These are phyloP conservation scores for Metschnikowia baotianmanensis DNA, from an alignment of 805 yeast genomes.

Conservation along the genomic window DNA sequence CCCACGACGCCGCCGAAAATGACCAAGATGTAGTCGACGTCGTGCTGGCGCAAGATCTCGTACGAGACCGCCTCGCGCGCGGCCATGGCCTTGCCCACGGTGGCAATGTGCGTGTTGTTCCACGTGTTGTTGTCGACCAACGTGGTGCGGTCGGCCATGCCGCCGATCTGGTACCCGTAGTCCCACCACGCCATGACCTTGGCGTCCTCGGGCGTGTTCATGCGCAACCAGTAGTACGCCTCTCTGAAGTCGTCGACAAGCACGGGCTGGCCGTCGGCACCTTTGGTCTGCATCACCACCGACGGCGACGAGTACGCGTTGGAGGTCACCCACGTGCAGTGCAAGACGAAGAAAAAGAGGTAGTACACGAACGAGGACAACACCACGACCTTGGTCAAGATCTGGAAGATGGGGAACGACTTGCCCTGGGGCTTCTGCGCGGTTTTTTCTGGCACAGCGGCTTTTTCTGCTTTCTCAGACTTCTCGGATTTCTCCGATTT, in stretches of 20 bases:
- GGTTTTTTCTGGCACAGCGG: too few species aligned
- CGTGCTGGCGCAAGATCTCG: slow-evolving; percentile 82
- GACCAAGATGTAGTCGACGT: slow-evolving; percentile 90
- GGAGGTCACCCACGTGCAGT: slow-evolving; percentile 96
- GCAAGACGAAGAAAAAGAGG: slow-evolving; percentile 78
- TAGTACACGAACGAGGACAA: slow-evolving; percentile 68
- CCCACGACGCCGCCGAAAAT: slow-evolving; percentile 95
- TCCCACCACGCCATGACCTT: slow-evolving; percentile 99
- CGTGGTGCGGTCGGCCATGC: slow-evolving; percentile 99
- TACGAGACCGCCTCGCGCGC: slow-evolving; percentile 85
- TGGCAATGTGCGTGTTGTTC: slow-evolving; percentile 99
- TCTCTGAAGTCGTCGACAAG: slow-evolving; percentile 97
- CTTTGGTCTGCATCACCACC: slow-evolving; percentile 82
- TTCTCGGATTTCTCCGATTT: too few species aligned
- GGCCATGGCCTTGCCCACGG: slow-evolving; percentile 98
- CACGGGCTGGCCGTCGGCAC: slow-evolving; percentile 80
- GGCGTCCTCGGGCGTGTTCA: slow-evolving; percentile 96
- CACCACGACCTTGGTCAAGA: slow-evolving; percentile 61
- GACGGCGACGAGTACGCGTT: slow-evolving; percentile 97
- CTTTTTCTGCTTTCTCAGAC: too few species aligned
- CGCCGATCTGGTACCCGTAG: slow-evolving; percentile 99
- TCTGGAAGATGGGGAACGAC: slow-evolving; percentile 27
- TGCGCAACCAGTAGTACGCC: slow-evolving; percentile 97
- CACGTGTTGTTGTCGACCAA: slow-evolving; percentile 98
- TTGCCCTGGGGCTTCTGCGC: slow-evolving; percentile 10